These are phyloP conservation scores for Allantophomopsis lycopodina DNA, from an alignment of 2,329 filamentous ascomycete species.

Conservation along the genomic window DNA sequence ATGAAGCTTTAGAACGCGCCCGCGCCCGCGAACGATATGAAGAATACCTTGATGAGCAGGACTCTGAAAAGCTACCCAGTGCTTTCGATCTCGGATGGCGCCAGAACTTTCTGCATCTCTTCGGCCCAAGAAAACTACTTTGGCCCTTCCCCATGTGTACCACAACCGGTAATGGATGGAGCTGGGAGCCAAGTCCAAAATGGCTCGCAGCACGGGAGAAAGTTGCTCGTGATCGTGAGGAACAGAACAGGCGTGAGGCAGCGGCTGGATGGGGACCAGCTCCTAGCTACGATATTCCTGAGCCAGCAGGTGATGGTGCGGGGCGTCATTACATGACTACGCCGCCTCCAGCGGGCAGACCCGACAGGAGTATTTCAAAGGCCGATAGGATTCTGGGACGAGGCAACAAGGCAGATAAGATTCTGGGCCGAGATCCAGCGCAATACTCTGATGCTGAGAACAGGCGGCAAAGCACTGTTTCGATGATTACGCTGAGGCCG, in stretches of 20 bases:
- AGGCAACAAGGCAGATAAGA: neutral
- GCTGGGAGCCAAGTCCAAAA: slow-evolving; percentile 72
- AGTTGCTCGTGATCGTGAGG: slow-evolving; percentile 40
- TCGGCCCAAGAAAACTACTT: slow-evolving; percentile 57
- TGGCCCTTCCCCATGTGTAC: slow-evolving; percentile 77
- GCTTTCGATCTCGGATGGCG: slow-evolving; percentile 85
- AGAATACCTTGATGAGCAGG: slow-evolving; percentile 78
- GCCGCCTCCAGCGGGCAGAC: neutral
- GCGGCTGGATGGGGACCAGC: slow-evolving; percentile 50
- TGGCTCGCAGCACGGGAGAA: slow-evolving; percentile 63
- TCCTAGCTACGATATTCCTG: neutral
- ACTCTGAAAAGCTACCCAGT: slow-evolving; percentile 77
- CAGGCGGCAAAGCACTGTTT: neutral
- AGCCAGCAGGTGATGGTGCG: neutral
- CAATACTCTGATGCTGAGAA: neutral
- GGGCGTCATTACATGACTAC: neutral
- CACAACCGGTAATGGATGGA: slow-evolving; percentile 86
- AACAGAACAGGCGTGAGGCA: slow-evolving; percentile 48
- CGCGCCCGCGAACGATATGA: slow-evolving; percentile 57
- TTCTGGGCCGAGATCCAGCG: neutral
- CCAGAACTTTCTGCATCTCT: slow-evolving; percentile 67
- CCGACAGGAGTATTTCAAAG: neutral
- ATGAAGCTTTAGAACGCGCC: slow-evolving; percentile 42
- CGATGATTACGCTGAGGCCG: neutral
- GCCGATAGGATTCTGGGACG: neutral